These are phyloP conservation scores for Arctium minus DNA, from an alignment of 129 eudicot species.

Conservation along the genomic window DNA sequence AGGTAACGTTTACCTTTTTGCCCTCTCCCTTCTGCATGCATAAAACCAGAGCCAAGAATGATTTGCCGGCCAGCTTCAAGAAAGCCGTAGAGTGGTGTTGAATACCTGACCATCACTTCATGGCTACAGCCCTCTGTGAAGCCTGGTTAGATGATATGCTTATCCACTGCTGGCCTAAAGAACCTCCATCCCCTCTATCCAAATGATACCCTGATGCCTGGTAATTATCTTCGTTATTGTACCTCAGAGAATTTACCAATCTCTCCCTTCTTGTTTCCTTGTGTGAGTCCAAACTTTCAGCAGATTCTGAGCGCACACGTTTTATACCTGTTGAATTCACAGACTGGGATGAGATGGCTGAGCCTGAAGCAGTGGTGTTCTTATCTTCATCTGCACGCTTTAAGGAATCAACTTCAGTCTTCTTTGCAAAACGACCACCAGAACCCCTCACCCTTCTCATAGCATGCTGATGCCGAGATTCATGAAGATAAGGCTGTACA, in stretches of 20 bases:
- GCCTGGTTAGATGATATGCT: constrained; percentile 37
- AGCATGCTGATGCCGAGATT: constrained; percentile 92
- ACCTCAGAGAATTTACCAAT: constrained; percentile 24
- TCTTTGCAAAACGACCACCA: constrained; percentile 92
- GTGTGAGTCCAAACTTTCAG: constrained; percentile 22
- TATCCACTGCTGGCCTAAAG: constrained; percentile 53
- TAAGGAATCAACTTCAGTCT: constrained; percentile 35
- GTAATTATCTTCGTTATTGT: constrained; percentile 25
- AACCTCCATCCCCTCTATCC: constrained; percentile 33
- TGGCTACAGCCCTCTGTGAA: constrained; percentile 52
- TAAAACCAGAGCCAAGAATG: constrained; percentile 78
- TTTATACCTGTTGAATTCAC: constrained; percentile 38
- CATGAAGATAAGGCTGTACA: constrained; percentile 89
- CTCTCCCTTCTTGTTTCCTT: constrained; percentile 16
- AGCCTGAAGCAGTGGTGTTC: constrained; percentile 24
- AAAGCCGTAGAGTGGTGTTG: constrained; percentile 18
- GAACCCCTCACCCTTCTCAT: constrained; percentile 76
- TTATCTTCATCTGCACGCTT: constrained; percentile 19
- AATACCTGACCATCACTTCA: constrained; percentile 37
- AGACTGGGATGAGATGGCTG: constrained; percentile 27
- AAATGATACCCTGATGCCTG: constrained; percentile 16
- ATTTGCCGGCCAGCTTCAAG: constrained; percentile 60
- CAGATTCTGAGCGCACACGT: constrained; percentile 30
- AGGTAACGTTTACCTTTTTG: constrained; percentile 24
- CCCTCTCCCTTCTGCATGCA: constrained; percentile 7